Base-by-base conservation (phyloP, 106 monocot genomes). In the Agapanthus africanus region DNA sequence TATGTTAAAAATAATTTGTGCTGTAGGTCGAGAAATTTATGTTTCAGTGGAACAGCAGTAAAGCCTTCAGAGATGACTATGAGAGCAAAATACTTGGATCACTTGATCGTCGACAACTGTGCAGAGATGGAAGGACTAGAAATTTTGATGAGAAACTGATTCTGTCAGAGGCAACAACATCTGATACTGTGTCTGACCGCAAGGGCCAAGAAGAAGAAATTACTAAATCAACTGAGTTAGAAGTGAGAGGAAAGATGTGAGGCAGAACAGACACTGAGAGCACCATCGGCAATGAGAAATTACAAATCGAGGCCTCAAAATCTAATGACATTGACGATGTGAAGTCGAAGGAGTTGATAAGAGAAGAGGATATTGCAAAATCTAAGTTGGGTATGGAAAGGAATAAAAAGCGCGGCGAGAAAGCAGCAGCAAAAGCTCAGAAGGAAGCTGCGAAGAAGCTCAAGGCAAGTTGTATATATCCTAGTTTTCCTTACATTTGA, bases 361-460 rank as follows among this genome's bases (percentile, higher is more conserved):
- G 82, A 67, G 90, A 90, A 32, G 90, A 94, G 69, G 90, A 95
- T 83, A 81, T 87, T 61, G 82, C 78, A 9, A 95, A 95, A 82
- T 80, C 84, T 73, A 87, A 83, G 71, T 52, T 63, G 59, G 94
- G 90, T 13, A 40, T 79, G 69, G 94, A 95, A 64, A 74, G 94
- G 70, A 95, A 85, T 75, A 95, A 85, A 73, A 95, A 87, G 68
- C 44, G 68, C 37, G 83, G 87, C 14, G 94, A 90, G 73, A 95
- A 91, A 74, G 78, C 90, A 65, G 87, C 78, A 34, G 83, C 79
- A 8, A 85, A 88, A 70, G 92, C 88, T 41, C 85, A 85, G 56
- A 88, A 92, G 69, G 88, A 91, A 44, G 90, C 82, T 16, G 86
- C 87, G 59, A 90, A 87, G 63, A 87, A 90, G 59, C 75, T 69